Evolutionary conservation across 2,329 filamentous ascomycete species (phyloP).

Genomic region (Apiospora malaysiana): DNA sequence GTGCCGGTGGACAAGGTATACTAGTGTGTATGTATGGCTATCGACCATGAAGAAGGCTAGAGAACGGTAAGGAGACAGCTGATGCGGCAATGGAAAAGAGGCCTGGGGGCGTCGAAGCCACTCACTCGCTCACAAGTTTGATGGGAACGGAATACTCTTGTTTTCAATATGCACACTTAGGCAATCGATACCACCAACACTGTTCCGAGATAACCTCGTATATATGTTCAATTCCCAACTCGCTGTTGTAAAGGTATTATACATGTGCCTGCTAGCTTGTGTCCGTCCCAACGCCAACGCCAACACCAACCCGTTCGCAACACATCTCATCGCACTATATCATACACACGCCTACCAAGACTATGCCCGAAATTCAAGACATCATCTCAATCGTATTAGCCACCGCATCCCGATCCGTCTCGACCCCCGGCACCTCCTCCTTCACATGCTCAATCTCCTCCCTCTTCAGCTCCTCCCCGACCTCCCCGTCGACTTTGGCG

Average conservation of each 20-base stretch:
- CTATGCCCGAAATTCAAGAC: not conserved
- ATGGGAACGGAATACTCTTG: too few species aligned
- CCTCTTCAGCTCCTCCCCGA: conserved; percentile 23
- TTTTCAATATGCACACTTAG: too few species aligned
- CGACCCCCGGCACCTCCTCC: conserved; percentile 23
- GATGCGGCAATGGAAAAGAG: too few species aligned
- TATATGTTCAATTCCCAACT: too few species aligned
- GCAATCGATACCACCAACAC: too few species aligned
- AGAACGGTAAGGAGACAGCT: not conserved
- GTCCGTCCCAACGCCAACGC: not conserved
- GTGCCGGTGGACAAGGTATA: conserved; percentile 1
- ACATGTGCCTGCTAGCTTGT: too few species aligned
- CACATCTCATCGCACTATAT: not conserved
- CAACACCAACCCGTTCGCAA: not conserved
- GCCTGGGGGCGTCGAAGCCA: too few species aligned
- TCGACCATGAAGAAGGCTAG: not conserved
- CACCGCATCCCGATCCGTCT: conserved; percentile 22
- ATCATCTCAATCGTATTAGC: conserved; percentile 19
- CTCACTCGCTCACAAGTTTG: too few species aligned
- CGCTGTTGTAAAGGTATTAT: too few species aligned
- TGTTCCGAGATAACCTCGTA: too few species aligned
- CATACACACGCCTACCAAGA: not conserved
- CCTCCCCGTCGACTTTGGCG: conserved; percentile 26
- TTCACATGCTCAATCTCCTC: conserved; percentile 26
- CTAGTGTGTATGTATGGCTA: not conserved